Evolutionary conservation across 176 grass and related monocot species (phyloP), one percentile per base, ranked within the genome.

Genomic region (Secale cereale): DNA sequence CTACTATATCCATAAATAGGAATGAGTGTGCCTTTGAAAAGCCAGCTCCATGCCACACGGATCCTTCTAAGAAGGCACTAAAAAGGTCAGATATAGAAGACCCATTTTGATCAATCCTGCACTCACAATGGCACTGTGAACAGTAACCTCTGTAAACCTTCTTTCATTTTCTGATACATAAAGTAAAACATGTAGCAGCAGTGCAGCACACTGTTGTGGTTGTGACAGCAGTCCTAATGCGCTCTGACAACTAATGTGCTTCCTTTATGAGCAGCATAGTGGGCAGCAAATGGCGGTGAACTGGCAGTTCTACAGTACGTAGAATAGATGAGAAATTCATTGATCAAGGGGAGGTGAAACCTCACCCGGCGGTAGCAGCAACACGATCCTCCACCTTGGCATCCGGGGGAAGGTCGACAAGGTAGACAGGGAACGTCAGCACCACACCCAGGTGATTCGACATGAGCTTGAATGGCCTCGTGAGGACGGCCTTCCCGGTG

Each of bases 371-470:
- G 22, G 93, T 96, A 70, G 88, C 97, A 89, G 82, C 92, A 63
- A 94, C 84, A 40, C 94, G 94, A 52, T 99, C 97, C 72, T 96
- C 88, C 60, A 36, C 84, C 29, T 28, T 89, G 39, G 83, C 86
- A 78, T 94, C 90, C 0, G 76, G 10, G 59, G 81, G 76, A 35
- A 96, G 86, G 86, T 92, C 91, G 15, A n/a, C 30, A 10, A 76
- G 60, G 86, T 96, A 99, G 23, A 99, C 97, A 70, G 93, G 97
- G 86, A 96, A 99, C 33, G 97, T 96, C 90, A 99, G 70, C 10
- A 99, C 94, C 65, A 99, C 97, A 7, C 97, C 97, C 26, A 99
- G 90, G 85, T 94, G 97, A 19, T 96, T 91, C 13, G 97, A 99
- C 85, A 99, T 86, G 46, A 99, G 77, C 80, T 82, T 71, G 87